Percentiles rank a stretch among this genome's conserved stretches.
Conservation (phyloP, 1,284 basidiomycete species). For the Schizopora paradoxa region DNA sequence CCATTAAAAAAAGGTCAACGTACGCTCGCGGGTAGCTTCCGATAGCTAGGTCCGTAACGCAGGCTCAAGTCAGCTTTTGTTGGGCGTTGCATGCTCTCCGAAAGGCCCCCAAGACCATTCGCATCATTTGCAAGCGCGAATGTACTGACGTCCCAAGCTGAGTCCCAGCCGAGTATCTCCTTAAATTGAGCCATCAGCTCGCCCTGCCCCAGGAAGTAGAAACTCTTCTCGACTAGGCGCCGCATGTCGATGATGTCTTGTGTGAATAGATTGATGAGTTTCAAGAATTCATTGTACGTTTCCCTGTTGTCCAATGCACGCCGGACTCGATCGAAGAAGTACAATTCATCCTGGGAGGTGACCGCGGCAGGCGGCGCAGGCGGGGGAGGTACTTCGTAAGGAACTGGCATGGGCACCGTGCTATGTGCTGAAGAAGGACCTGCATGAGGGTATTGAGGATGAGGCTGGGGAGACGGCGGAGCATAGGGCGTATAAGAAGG, state of each 20-base stretch:
- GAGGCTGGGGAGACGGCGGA: constrained; percentile 9
- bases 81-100: constrained; percentile 40
- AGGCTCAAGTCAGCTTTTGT: constrained; percentile 55
- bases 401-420: constrained; percentile 24
- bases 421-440: constrained; percentile 14
- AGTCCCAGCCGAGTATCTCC: constrained; percentile 88
- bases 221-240: constrained; percentile 67
- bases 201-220: constrained; percentile 59
- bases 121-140: constrained; percentile 41
- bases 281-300: constrained; percentile 94
- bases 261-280: constrained; percentile 91
- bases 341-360: constrained; percentile 65
- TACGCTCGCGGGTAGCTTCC: constrained; percentile 77
- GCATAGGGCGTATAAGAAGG: constrained; percentile 18
- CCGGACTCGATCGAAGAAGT: constrained; percentile 94
- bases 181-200: constrained; percentile 85
- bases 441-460: constrained; percentile 14
- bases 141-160: constrained; percentile 51
- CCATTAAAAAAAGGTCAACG: constrained; percentile 26
- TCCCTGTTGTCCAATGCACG: constrained; percentile 83
- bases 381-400: constrained; percentile 26
- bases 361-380: constrained; percentile 30
- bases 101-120: constrained; percentile 37
- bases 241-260: constrained; percentile 90
- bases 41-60: constrained; percentile 80